These are phyloP conservation scores for Arxiozyma telluris DNA, from an alignment of 1,139 yeast species.

Conservation along the genomic window DNA sequence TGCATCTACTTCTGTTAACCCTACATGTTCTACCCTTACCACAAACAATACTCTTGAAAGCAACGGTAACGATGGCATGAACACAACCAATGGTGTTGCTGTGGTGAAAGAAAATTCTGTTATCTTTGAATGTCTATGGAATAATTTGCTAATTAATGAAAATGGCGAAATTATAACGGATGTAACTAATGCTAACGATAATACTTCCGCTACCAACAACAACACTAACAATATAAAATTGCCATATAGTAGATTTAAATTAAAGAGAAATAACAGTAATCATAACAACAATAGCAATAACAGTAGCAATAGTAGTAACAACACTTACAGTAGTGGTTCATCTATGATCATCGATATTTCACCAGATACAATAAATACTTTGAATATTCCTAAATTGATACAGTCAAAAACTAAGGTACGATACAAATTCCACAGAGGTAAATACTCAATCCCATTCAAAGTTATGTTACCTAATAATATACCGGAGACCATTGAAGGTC, in stretches of 20 bases:
- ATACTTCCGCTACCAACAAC: conserved; percentile 19
- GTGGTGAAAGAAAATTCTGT: conserved; percentile 44
- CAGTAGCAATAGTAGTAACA: neutral
- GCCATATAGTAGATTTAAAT: conserved; percentile 25
- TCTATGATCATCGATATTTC: neutral
- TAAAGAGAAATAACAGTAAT: conserved; percentile 1
- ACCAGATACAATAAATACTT: neutral
- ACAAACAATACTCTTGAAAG: conserved; percentile 41
- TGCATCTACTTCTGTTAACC: conserved; percentile 24
- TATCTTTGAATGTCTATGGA: conserved; percentile 50
- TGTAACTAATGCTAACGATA: neutral
- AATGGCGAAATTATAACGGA: conserved; percentile 32
- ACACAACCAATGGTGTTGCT: conserved; percentile 24
- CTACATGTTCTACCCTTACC: conserved; percentile 48
- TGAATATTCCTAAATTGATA: neutral
- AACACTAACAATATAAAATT: conserved; percentile 34
- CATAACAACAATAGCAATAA: neutral
- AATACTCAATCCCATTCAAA: conserved; percentile 56
- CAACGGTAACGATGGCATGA: conserved; percentile 21
- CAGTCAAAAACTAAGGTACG: neutral
- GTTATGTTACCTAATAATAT: conserved; percentile 49
- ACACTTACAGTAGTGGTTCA: no score
- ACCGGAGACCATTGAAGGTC: conserved; percentile 62
- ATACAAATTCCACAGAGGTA: conserved; percentile 51
- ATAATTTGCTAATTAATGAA: conserved; percentile 42